Evolutionary conservation across 306 rosid species (phyloP), one percentile per base, ranked within the genome.

Genomic region (Vachellia pachyceras): DNA sequence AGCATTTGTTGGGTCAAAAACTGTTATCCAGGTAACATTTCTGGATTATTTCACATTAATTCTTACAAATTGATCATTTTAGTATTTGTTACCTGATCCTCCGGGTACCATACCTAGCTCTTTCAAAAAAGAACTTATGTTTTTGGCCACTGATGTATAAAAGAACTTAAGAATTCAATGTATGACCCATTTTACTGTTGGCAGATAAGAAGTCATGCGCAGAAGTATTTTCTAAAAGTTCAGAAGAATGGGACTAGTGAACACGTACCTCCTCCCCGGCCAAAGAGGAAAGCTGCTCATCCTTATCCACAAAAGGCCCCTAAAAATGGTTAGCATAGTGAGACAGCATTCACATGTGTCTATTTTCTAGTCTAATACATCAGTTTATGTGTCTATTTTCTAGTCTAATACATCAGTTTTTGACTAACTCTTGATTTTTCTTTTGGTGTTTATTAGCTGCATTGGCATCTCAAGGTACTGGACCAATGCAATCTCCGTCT

Each of bases 121-220:
- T 23, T 72, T 65, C 23, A 13, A 50, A 65, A 4, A 35, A 41
- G 42, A n/a, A 42, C 17, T 44, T n/a, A 2, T n/a, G 60, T 55
- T 55, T 55, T n/a, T 7, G 5, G 29, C 63, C 63, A 9, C 25
- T 20, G 63, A 39, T 68, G n/a, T n/a, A 64, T 42, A 18, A 14
- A 50, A 65, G 6, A 23, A 42, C 33, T 3, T 36, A 4, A 23
- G 25, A 73, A 68, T 54, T 84, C 10, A 69, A 18, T 54, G 37
- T 69, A 6, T 52, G 36, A 37, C 23, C 37, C 15, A 18, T 60
- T 79, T 54, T 65, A 49, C 40, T 44, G n/a, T 71, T 86, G 72
- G 66, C 86, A 93, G 97, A 93, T 91, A 61, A 89, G 95, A 18
- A 93, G 97, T 82, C 97, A 93, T 80, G 97, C 97, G 14, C 97